Evolutionary conservation across 176 grass and related monocot species (phyloP), one percentile per base, ranked within the genome.

Genomic region (Stipa capillata): DNA sequence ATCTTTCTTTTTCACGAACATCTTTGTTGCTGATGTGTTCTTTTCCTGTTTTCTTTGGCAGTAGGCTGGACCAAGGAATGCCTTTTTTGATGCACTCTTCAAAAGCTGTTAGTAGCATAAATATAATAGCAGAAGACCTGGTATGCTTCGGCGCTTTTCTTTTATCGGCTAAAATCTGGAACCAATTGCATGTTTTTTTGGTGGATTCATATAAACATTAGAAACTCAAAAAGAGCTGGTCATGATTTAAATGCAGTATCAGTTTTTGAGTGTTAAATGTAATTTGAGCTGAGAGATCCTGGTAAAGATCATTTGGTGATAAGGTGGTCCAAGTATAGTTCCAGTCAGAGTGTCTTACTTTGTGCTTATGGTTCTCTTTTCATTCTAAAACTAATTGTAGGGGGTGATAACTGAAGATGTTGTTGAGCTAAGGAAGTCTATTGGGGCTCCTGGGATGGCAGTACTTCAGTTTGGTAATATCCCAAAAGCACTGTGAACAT

Each of bases 41-140:
- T 83, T n/a, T 83, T 84, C 36, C 7, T 77, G 34, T 76, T 88
- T 92, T 60, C 55, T 86, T 80, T 90, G 87, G 85, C 79, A 89
- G 89, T 97, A 97, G 94, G 94, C 89, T 94, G 94, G 94, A 94
- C 94, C 91, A 72, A 84, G 94, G 78, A 88, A 97, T 85, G 63
- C 83, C 32, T 97, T 97, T 79, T 97, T 97, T 87, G 85, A 97
- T 69, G 89, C 91, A 6, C 83, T 97, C 27, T 94, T 83, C 70
- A 83, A 87, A n/a, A 80, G 89, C 94, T 69, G 94, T 97, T 65
- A 89, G 91, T 28, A 86, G 83, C 66, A 89, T 92, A 68, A 80
- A 84, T 63, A 94, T 97, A 82, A 94, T 97, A 65, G 94, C 94
- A 3, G 94, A 97, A 82, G 94, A 97, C 76, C 80, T 97, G 91